Evolutionary conservation across 2,329 filamentous ascomycete genomes (phyloP), one percentile per base, ranked within the genome.

Genomic region (Aspergillus jensenii): DNA sequence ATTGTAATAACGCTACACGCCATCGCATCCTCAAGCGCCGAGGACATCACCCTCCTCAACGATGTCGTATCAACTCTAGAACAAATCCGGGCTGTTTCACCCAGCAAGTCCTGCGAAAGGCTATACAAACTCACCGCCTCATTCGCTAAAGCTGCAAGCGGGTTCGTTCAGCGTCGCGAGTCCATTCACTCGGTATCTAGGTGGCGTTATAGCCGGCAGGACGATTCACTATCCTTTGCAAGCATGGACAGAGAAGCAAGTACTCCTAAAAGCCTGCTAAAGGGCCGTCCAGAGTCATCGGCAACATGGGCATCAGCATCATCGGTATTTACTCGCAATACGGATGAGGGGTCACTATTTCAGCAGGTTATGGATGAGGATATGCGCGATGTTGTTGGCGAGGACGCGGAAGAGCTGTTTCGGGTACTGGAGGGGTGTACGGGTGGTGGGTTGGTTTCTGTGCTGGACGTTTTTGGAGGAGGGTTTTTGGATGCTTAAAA

Each of bases 1-100:
- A 65, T 70, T n/a, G 65, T 68, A 1, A 61, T 67, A 7, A 66
- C 68, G 31, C 45, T 59, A 3, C 58, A 59, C 41, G 50, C 54
- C n/a, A 54, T 57, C 35, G 60, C 65, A 6, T 58, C 64, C 11
- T 59, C 44, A 4, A 63, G 54, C 31, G 37, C 44, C 8, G 58
- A 60, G 15, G 64, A 67, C 46, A 47, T 67, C n/a, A 46, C 54
- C 31, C 54, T 68, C 14, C 59, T 67, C 3, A 57, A 64, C 40
- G 50, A 66, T 11, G 60, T 65, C 3, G 58, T 59, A 2, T 35
- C 31, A 1, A 62, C 58, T 6, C 25, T 65, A 5, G 33, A 61
- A 27, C 39, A 27, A 12, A 19, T 49, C 5, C 17, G 23, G 21
- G 6, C 1, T 2, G 12, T 14, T 14, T 37, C 46, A 12, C 5